phyloP scores from a whole-genome alignment of 257 asterid species.

The Plantago elongata region DNA sequence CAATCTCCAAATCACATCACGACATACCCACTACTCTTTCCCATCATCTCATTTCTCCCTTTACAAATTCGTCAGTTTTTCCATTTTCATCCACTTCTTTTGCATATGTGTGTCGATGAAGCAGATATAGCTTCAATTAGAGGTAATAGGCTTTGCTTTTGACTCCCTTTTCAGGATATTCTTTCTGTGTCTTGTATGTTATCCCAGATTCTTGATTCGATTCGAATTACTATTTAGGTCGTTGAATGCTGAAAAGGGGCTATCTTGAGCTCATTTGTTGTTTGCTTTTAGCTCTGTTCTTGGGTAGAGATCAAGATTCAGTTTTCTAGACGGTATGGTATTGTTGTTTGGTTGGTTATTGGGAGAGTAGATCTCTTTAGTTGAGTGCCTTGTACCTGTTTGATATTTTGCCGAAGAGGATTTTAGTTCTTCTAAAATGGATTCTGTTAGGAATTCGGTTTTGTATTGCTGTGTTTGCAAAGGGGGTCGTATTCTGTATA shows the following conservation, averaged over 20 bases:
- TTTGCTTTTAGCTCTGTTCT: constrained; percentile 15
- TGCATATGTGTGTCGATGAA: too few relatives aligned
- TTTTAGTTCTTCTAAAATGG: constrained; percentile 24
- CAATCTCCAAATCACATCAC: too few relatives aligned
- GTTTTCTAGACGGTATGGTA: background rate
- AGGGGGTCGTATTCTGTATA: constrained; percentile 40
- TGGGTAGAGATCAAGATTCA: constrained; percentile 14
- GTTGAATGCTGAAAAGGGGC: background rate
- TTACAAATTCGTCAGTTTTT: too few relatives aligned
- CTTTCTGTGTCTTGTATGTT: too few relatives aligned
- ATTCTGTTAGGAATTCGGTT: constrained; percentile 29
- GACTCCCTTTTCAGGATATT: too few relatives aligned
- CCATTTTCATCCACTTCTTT: too few relatives aligned
- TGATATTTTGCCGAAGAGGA: constrained; percentile 4
- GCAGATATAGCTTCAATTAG: too few relatives aligned
- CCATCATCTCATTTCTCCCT: too few relatives aligned
- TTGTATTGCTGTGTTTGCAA: constrained; percentile 63
- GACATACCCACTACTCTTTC: too few relatives aligned
- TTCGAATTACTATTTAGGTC: background rate
- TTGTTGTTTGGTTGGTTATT: background rate
- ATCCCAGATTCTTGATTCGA: constrained; percentile 4
- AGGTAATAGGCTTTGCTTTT: constrained; percentile 13
- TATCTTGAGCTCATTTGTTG: background rate
- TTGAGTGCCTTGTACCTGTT: background rate
- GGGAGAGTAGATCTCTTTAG: constrained; percentile 6